Base-by-base conservation (phyloP, 257 asterid genomes). In the Nicotiana tabacum region DNA sequence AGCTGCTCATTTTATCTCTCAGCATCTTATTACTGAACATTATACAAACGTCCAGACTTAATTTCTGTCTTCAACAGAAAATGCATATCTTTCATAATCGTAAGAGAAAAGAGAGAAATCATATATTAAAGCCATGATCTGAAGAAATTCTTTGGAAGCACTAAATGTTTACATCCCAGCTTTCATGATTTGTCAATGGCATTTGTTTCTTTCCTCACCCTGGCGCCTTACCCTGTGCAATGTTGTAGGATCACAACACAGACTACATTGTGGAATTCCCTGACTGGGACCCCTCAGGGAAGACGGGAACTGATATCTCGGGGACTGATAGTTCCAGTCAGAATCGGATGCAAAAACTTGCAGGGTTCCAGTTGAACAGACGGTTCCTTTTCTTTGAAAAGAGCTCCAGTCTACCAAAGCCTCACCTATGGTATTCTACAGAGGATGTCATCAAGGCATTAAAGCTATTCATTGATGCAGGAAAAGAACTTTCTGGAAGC, bases 251-350 rank as follows among this genome's bases (percentile, higher is more conserved):
- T 86, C 99, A 96, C 77, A 96, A 96, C 89, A 91, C 83, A 29
- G 99, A 96, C 85, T 96, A 92, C 90, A 93, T 96, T 76, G 98
- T 92, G 39, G 83, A 93, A 83, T 90, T 96, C 85, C 99, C 99
- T 13, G 98, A 94, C 85, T 92, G 96, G 97, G 94, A 93, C 87
- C 98, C 98, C 66, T 89, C 93, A 0, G 83, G 66, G 61, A 66
- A 81, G 82, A 66, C 66, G 35, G 86, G 74, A 77, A 83, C 80
- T 66, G 83, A 58, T 87, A 33, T 77, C 81, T 85, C 84, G 70
- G 80, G 76, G 83, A 66, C 83, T 81, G 84, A 84, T 72, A 27
- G 51, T 53, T 74, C 80, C 80, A 74, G 16, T 27, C 80, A 74
- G 80, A 74, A 74, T 62, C 68, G 67, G 85, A 88, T 81, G 90